Base-by-base conservation (phyloP, 352 stramenopile species). In the Globisporangium megalacanthum region DNA sequence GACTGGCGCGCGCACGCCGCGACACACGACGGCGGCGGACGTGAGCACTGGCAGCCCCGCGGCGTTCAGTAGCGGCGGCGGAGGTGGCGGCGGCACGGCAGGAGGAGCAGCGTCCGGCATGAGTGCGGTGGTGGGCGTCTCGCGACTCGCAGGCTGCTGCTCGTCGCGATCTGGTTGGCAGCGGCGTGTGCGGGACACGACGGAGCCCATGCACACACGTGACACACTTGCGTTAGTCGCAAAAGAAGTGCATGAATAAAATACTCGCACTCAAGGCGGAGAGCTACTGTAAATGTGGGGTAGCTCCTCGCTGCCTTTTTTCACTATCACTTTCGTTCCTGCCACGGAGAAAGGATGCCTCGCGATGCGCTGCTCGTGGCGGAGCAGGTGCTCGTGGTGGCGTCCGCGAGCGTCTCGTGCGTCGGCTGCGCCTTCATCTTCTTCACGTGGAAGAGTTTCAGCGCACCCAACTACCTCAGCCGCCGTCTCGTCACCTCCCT, bases 401-500 rank as follows among this genome's bases (percentile, higher is more conserved):
- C 70, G 41, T 75, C 72, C 13, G 71, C 81, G n/a, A 63, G 62
- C 31, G 73, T 86, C 45, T 92, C 79, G 46, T 81, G 81, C 61
- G 64, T 67, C n/a, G 81, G 79, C 44, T 92, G 81, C 56, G 64
- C 72, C 56, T 85, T 88, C 66, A 70, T 92, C 20, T 72, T 89
- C 55, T 69, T 69, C 25, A 87, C 73, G 11, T 92, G 81, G 79
- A 87, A 83, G 49, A 79, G 68, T 52, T 81, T 88, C 33, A 66
- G 72, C 20, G 65, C 69, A 15, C 79, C 81, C 6, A 87, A 88
- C 60, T 88, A 88, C 49, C 65, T 89, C 33, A 89, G 77, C 47
- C 69, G 75, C 22, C 77, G 76, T 47, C 86, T 92, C 44, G 74
- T 92, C 49, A 73, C 76, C 37, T 89, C 79, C n/a, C 69, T 89